Percentiles rank a stretch among this genome's conserved stretches.
These are phyloP conservation scores for Wolfiporia cocos DNA, from an alignment of 1,284 basidiomycete species.

Conservation along the genomic window DNA sequence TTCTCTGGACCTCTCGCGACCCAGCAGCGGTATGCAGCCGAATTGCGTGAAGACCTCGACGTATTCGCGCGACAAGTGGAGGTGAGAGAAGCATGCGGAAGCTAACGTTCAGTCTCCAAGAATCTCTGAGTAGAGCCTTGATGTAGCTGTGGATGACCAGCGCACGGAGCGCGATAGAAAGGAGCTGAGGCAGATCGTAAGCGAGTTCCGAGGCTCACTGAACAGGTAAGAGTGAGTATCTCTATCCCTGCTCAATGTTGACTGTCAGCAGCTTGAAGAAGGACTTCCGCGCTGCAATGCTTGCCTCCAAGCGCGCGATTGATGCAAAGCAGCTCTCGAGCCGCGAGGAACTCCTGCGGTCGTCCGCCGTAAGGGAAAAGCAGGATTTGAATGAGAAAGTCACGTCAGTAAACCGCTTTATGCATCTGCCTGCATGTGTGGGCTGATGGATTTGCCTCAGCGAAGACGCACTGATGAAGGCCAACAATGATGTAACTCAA, in stretches of 20 bases:
- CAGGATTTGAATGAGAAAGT: conserved; percentile 43
- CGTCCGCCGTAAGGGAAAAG: conserved; percentile 41
- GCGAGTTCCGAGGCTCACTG: conserved; percentile 40
- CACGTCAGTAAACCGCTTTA: conserved; percentile 39
- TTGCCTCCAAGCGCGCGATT: conserved; percentile 66
- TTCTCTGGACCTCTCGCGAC: conserved; percentile 61
- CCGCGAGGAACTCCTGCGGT: conserved; percentile 59
- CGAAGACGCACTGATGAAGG: conserved; percentile 83
- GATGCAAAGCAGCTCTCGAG: conserved; percentile 53
- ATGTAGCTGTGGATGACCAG: conserved; percentile 63
- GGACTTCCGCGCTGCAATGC: conserved; percentile 58
- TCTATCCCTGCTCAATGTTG: too few relatives aligned
- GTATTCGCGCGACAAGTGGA: conserved; percentile 57
- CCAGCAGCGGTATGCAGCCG: conserved; percentile 70
- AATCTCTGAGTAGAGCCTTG: conserved; percentile 45
- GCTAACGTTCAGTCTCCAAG: conserved; percentile 5
- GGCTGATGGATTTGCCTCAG: conserved; percentile 30
- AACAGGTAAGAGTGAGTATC: conserved; percentile 41
- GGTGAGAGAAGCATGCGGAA: conserved; percentile 37
- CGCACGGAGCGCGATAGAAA: conserved; percentile 44
- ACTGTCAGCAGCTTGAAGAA: conserved; percentile 42
- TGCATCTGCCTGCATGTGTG: not conserved
- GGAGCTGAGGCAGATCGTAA: conserved; percentile 46
- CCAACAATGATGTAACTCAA: conserved; percentile 83
- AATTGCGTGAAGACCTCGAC: conserved; percentile 73